These are phyloP conservation scores for Phytophthora sansomeana DNA, from an alignment of 352 stramenopile genomes.

Conservation along the genomic window DNA sequence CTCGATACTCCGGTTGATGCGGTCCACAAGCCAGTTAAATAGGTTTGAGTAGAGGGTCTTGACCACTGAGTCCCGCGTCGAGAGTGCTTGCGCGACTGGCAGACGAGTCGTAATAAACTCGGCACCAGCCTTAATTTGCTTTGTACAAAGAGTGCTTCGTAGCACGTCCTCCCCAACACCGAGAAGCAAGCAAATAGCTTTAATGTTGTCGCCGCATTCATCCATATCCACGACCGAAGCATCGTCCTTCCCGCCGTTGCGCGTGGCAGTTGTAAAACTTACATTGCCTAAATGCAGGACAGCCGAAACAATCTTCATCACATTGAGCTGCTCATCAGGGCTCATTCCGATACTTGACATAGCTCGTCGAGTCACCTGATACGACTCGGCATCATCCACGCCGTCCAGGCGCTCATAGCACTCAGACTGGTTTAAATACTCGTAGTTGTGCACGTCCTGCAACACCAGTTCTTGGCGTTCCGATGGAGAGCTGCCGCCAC, in stretches of 20 bases:
- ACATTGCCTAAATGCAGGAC: constrained; percentile 91
- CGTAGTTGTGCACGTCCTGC: constrained; percentile 63
- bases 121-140: constrained; percentile 79
- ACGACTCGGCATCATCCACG: constrained; percentile 85
- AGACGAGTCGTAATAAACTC: constrained; percentile 84
- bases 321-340: constrained; percentile 75
- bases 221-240: constrained; percentile 66
- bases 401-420: constrained; percentile 79
- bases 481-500: constrained; percentile 68
- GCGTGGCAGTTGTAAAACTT: constrained; percentile 63
- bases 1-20: constrained; percentile 93
- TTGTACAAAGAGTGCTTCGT: constrained; percentile 72
- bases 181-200: constrained; percentile 84
- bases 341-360: constrained; percentile 89
- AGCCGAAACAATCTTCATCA: constrained; percentile 85
- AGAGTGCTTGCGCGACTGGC: constrained; percentile 68
- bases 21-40: constrained; percentile 95
- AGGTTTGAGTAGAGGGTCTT: constrained; percentile 91
- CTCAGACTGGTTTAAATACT: constrained; percentile 88
- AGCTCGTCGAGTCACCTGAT: constrained; percentile 68
- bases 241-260: constrained; percentile 69
- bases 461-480: constrained; percentile 64
- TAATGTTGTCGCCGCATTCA: constrained; percentile 60
- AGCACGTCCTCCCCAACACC: constrained; percentile 67
- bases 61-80: constrained; percentile 85